A percentile compares a stretch with the other conserved stretches of the same genome.
phyloP scores from a whole-genome alignment of 78 protist species.

The Creolimax fragrantissima region DNA sequence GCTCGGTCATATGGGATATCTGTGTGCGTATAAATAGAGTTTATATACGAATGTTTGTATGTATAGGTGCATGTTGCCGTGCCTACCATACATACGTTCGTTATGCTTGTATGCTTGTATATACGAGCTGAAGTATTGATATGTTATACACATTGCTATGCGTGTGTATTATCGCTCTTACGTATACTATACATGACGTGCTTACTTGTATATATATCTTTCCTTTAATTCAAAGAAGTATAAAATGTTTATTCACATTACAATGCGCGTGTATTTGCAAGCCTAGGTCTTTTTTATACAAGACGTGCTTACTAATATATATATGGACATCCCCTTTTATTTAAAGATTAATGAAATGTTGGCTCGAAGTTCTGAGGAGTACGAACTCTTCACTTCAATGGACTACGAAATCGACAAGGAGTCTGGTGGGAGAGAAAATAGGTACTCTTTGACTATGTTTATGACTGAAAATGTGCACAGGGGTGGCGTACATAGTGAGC shows the following conservation, averaged over 20 bases:
- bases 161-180: too few relatives aligned
- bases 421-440: neutral
- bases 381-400: neutral
- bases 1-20: too few relatives aligned
- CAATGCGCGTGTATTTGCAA: too few relatives aligned
- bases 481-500: too few relatives aligned
- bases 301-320: neutral
- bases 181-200: neutral
- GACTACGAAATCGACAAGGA: neutral
- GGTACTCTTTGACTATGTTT: too few relatives aligned
- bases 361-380: conserved; percentile 16
- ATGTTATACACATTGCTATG: too few relatives aligned
- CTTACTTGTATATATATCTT: neutral
- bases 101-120: neutral
- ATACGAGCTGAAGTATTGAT: neutral
- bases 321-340: neutral
- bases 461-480: too few relatives aligned
- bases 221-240: neutral
- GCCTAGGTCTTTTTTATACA: neutral
- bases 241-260: too few relatives aligned
- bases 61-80: neutral
- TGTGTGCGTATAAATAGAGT: too few relatives aligned
- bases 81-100: neutral
- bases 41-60: neutral
- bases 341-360: conserved; percentile 1